Evolutionary conservation across 78 protist species (phyloP), one percentile per base, ranked within the genome.

Genomic region (Dictyostelium citrinum): DNA sequence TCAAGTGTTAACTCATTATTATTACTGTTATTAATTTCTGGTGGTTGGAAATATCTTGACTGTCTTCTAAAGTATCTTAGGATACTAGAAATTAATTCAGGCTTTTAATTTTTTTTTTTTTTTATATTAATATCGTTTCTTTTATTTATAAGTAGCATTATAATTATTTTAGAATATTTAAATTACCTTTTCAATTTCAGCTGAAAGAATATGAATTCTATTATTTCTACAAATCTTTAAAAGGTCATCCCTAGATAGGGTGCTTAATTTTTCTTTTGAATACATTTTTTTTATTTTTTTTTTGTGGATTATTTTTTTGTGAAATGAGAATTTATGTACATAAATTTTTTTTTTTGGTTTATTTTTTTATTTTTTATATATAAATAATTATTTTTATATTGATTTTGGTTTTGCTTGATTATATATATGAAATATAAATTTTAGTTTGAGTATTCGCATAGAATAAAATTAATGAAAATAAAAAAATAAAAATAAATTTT

Each of bases 221-320:
- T 80, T 80, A 24, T 49, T 58, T 58, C 61, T 80, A 58, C 84
- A 80, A 46, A 80, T 80, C 72, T 80, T 80, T 16, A 80, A 24
- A 2, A 80, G 61, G 16, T 80, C 72, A 8, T 80, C 84, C 16
- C 22, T 55, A 16, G 84, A 33, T 14, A 55, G 3, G 10, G 43
- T 33, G 35, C 9, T 8, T 58, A 80, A 37, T 58, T 80, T 80
- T 43, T 80, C 84, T 58, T 80, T 80, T 55, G 84, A 80, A 35
- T 80, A 80, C 84, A 80, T 80, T 58, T 11, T 78, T 16, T 78
- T 35, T 27, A 2, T 70, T 9, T 70, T 17, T 31, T 16, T 31
- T 12, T 14, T 11, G 11, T n/a, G n/a, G n/a, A n/a, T n/a, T n/a
- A n/a, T 16, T 31, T 67, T 12, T 67, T 29, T 29, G 1, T 7